These are phyloP conservation scores for Teratosphaeria nubilosa DNA, from an alignment of 2,329 filamentous ascomycete genomes.

Conservation along the genomic window DNA sequence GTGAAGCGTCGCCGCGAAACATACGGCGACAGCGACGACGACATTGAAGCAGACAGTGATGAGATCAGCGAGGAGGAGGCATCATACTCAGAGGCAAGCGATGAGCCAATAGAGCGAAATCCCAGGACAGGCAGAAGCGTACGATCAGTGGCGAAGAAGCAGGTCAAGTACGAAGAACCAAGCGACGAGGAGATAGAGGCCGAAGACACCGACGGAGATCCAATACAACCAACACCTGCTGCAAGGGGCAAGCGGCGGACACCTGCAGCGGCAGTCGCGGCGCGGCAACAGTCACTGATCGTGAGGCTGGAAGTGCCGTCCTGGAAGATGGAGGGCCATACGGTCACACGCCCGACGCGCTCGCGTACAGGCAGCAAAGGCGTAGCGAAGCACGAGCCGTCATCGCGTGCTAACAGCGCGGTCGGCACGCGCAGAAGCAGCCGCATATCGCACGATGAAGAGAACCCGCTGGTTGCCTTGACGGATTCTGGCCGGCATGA, in stretches of 20 bases:
- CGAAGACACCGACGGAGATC: constrained; percentile 23
- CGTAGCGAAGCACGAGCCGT: constrained; percentile 24
- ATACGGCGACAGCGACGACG: constrained; percentile 37
- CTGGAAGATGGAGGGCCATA: constrained; percentile 10
- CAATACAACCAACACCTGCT: constrained; percentile 8
- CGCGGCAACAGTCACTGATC: constrained; percentile 23
- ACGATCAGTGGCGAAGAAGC: constrained; percentile 46
- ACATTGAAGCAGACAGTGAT: constrained; percentile 29
- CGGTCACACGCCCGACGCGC: constrained; percentile 16
- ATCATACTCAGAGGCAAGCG: constrained; percentile 33
- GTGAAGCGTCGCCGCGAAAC: constrained; percentile 26
- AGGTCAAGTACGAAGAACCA: constrained; percentile 46
- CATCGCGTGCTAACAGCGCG: constrained; percentile 1
- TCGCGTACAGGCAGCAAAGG: constrained; percentile 32
- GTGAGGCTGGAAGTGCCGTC: constrained; percentile 32
- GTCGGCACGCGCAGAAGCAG: constrained; percentile 42
- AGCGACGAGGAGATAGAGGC: constrained; percentile 34
- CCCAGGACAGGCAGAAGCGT: constrained; percentile 45
- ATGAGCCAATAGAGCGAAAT: constrained; percentile 42
- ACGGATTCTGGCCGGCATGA: constrained; percentile 50
- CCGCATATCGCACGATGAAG: constrained; percentile 48
- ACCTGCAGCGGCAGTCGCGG: constrained; percentile 8
- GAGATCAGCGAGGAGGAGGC: constrained; percentile 32
- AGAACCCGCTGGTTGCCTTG: constrained; percentile 46
- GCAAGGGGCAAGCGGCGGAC: constrained; percentile 21